phyloP scores from a whole-genome alignment of 495 filamentous ascomycete genomes.

The Hyaloscypha finlandica region DNA sequence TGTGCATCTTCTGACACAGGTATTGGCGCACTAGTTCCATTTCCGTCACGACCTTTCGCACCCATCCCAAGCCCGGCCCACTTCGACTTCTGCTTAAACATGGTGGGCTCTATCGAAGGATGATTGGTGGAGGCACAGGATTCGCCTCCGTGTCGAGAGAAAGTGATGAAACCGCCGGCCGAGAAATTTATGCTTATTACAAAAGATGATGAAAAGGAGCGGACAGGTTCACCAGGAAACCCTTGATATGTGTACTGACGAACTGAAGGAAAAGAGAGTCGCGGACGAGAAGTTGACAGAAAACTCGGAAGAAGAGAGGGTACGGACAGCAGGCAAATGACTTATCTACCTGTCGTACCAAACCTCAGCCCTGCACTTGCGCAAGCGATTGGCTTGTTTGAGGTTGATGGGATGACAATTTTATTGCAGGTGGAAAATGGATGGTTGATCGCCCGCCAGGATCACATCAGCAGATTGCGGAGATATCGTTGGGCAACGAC shows the following conservation, averaged over 20 bases:
- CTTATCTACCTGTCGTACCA: constrained; percentile 21
- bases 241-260: constrained; percentile 16
- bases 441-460: constrained; percentile 50
- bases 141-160: constrained; percentile 12
- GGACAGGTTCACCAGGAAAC: constrained; percentile 35
- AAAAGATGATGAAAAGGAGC: constrained; percentile 26
- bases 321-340: constrained; percentile 19
- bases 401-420: constrained; percentile 38
- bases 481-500: constrained; percentile 16
- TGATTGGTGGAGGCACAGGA: constrained; percentile 22
- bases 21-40: constrained; percentile 30
- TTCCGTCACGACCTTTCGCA: constrained; percentile 30
- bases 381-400: constrained; percentile 21
- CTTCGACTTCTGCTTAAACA: constrained; percentile 18
- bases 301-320: constrained; percentile 6
- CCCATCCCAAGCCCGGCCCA: constrained; percentile 21
- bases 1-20: constrained; percentile 33
- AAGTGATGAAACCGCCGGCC: constrained; percentile 22
- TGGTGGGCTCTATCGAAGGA: not conserved
- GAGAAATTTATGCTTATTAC: constrained; percentile 24
- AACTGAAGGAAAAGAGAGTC: constrained; percentile 9
- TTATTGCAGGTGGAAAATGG: constrained; percentile 41
- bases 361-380: constrained; percentile 27
- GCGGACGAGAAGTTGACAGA: constrained; percentile 11
- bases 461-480: constrained; percentile 32